Base-by-base conservation (phyloP, 192 early-diverging fungal species). In the Umbelopsis ramanniana region DNA sequence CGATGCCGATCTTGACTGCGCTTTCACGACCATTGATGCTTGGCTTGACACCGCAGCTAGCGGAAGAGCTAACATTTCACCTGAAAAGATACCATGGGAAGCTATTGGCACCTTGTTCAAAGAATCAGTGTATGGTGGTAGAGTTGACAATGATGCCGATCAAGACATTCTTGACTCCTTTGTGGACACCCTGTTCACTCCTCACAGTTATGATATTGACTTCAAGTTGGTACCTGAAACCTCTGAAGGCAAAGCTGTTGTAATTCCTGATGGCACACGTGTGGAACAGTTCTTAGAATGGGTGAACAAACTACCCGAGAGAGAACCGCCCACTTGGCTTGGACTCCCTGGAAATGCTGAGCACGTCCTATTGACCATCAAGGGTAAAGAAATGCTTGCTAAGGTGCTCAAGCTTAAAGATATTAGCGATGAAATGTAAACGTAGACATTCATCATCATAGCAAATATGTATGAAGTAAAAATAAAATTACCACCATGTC, bases 251-350 rank as follows among this genome's bases (percentile, higher is more conserved):
- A 69, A 76, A 9, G 72, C 78, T 38, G 68, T 99, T 14, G 68
- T 82, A 14, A 90, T 90, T 0, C 97, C 98, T 37, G 97, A 98
- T 48, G 96, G 94, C 43, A 96, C 89, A 8, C 86, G 84, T 69
- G 81, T 92, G 52, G 91, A 91, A 4, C 91, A 97, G 70, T 95
- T 99, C 82, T 57, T 96, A 70, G 82, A 87, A 23, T 99, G 98
- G 98, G 94, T 95, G 40, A 82, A 86, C 35, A 85, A 84, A 46
- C 74, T 99, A 69, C 95, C 96, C 1, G 96, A 97, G 40, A 86
- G 89, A 72, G 93, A 99, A 81, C 96, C 98, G 23, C 98, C 98
- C 17, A 90, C 93, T 6, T 99, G 98, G 98, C 84, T 99, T 45
- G 96, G 98, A 10, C 86, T 99, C 60, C 97, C 97, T 23, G 73